Evolutionary conservation across 2,329 filamentous ascomycete genomes (phyloP), one percentile per base, ranked within the genome.

Genomic region (Colletotrichum falcatum): DNA sequence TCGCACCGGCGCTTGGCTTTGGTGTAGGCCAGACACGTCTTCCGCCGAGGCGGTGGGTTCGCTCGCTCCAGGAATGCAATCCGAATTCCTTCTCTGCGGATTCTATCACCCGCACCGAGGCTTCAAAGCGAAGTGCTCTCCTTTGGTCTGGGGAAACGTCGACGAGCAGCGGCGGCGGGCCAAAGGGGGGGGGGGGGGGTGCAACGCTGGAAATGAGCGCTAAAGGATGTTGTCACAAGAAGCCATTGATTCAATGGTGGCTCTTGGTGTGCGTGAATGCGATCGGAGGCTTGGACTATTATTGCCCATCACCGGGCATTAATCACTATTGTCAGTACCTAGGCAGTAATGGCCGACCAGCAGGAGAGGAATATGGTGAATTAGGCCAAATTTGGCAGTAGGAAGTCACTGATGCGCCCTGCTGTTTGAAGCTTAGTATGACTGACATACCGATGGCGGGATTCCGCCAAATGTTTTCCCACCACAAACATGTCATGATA

Each of bases 1-100:
- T 88, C 85, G 76, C 88, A 90, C 58, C 85, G 85, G 18, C 88
- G 83, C 76, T 90, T 90, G 30, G 87, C 83, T 74, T 83, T 85
- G 58, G 84, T 87, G 78, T 88, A 90, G 33, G 84, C 83, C 4
- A 82, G 79, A 74, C 88, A 90, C 4, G 88, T 87, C 77, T 88
- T 90, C 56, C 87, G 85, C 66, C 84, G 78, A 5, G 82, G 82
- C 54, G 81, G 85, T 42, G 83, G 84, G 77, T 85, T 85, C 33
- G 72, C 78, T 63, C 79, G 80, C 76, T 84, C 83, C 5, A 76
- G 56, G 1, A 74, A 12, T 23, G 26, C 20, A 3, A 16, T 8
- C 18, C 18, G 8, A 26, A 58, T n/a, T n/a, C n/a, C n/a, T n/a
- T n/a, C n/a, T n/a, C n/a, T n/a, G n/a, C n/a, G n/a, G 18, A 51